Evolutionary conservation across 306 rosid species (phyloP), one percentile per base, ranked within the genome.

Genomic region (Cyamopsis tetragonoloba): DNA sequence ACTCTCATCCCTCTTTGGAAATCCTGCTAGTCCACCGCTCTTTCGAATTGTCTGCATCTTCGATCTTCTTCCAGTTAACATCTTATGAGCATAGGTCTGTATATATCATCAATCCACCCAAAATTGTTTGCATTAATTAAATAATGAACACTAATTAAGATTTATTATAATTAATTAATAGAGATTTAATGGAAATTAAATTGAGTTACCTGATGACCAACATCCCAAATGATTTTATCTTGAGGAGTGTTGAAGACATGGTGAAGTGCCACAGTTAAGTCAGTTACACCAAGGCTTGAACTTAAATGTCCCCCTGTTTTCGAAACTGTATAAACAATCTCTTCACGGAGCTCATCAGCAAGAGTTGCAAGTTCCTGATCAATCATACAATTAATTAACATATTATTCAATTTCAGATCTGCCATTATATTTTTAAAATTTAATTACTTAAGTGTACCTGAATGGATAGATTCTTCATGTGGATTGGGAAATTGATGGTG

Each of bases 191-290:
- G 22, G 3, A 19, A 18, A 12, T 4, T 11, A 2, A 37, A 12
- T 39, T 3, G 27, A n/a, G 31, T 44, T 31, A 80, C 89, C 86
- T 88, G 95, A 64, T 88, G 95, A 1, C 91, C 95, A 27, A 88
- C 91, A 47, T 88, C 95, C 95, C 91, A 88, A 60, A 88, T 38
- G 57, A 88, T 81, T 70, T 85, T 88, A 44, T 88, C 95, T 10
- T 81, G 75, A 10, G 95, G 95, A 57, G 84, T 55, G 71, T 53
- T 66, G 68, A 88, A 85, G 0, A 88, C 87, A 61, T 81, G 85
- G 77, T 88, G 90, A 55, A 87, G 89, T 7, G 90, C 95, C 1
- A 87, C 88, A 0, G 95, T 82, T 18, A 87, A 67, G 37, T 87
- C 95, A 11, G 79, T 68, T 57, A 87, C 95, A 4, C 90, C 95